These are phyloP conservation scores for Bryum argenteum DNA, from an alignment of 225 moss, liverwort and hornwort species.

Conservation along the genomic window DNA sequence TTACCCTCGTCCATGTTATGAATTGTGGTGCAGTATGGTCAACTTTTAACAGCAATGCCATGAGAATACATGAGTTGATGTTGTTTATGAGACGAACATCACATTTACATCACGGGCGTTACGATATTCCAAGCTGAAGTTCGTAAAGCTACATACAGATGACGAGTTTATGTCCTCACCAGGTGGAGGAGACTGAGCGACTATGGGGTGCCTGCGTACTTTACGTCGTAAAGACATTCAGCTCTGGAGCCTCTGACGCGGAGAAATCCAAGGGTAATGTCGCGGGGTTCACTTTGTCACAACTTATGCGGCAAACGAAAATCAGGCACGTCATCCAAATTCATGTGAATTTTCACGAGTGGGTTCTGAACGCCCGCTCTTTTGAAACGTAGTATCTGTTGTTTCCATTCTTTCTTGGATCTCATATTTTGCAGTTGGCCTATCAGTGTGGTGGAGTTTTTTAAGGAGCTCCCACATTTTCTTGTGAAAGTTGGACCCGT, in stretches of 20 bases:
- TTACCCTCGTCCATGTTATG: not conserved
- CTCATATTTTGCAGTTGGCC: slow-evolving; percentile 27
- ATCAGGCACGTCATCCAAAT: slow-evolving; percentile 53
- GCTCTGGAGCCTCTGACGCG: slow-evolving; percentile 50
- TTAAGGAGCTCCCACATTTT: slow-evolving; percentile 94
- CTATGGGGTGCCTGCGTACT: slow-evolving; percentile 86
- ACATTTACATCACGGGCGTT: not conserved
- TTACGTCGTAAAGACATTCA: slow-evolving; percentile 76
- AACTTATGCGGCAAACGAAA: slow-evolving; percentile 80
- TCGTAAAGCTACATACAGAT: slow-evolving; percentile 1
- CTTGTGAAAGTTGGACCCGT: slow-evolving; percentile 76
- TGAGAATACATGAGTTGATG: not conserved
- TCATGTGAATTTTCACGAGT: not conserved
- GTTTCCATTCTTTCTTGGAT: slow-evolving; percentile 6
- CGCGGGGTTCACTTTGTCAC: slow-evolving; percentile 82
- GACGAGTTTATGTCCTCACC: slow-evolving; percentile 26
- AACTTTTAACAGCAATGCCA: not conserved
- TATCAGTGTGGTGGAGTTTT: slow-evolving; percentile 86
- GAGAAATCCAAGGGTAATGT: slow-evolving; percentile 50
- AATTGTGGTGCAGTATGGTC: not conserved
- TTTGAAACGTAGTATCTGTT: slow-evolving; percentile 13
- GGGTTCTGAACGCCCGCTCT: not conserved
- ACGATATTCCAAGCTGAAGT: not conserved
- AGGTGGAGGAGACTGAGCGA: slow-evolving; percentile 86
- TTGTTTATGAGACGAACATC: too few species aligned